phyloP scores from a whole-genome alignment of 805 yeast genomes.

The Lipomyces chichibuensis region DNA sequence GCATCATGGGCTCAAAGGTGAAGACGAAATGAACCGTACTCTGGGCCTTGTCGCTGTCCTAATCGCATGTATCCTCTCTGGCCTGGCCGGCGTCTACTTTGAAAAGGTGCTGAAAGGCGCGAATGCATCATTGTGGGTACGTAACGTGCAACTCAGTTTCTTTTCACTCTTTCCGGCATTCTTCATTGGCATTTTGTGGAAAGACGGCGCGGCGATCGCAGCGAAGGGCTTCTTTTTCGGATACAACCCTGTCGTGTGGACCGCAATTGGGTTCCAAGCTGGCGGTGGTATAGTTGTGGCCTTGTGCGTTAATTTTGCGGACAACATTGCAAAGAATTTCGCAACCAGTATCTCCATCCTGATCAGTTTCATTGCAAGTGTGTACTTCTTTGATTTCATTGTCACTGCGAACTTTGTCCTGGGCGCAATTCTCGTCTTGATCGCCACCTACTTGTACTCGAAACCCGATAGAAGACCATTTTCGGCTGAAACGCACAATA shows the following conservation, averaged over 20 bases:
- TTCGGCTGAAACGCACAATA: not conserved
- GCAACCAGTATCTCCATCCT: slow-evolving; percentile 49
- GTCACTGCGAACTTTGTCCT: slow-evolving; percentile 44
- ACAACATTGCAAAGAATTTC: slow-evolving; percentile 50
- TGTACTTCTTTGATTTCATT: slow-evolving; percentile 45
- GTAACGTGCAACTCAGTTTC: slow-evolving; percentile 48
- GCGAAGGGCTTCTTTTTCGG: slow-evolving; percentile 48
- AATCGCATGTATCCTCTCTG: slow-evolving; percentile 47
- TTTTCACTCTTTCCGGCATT: slow-evolving; percentile 49
- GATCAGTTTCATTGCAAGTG: slow-evolving; percentile 46
- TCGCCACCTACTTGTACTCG: slow-evolving; percentile 47
- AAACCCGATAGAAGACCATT: slow-evolving; percentile 33
- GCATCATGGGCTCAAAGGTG: slow-evolving; percentile 19
- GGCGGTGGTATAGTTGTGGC: slow-evolving; percentile 50
- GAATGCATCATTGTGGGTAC: slow-evolving; percentile 45
- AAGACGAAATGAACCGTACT: slow-evolving; percentile 38
- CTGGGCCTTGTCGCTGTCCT: slow-evolving; percentile 47
- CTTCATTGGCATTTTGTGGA: slow-evolving; percentile 44
- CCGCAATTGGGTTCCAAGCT: slow-evolving; percentile 48
- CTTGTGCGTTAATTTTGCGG: slow-evolving; percentile 50
- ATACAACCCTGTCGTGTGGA: slow-evolving; percentile 46
- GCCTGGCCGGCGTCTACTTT: slow-evolving; percentile 51
- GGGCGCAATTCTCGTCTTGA: slow-evolving; percentile 46
- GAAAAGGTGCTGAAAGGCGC: slow-evolving; percentile 49
- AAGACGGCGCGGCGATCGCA: slow-evolving; percentile 44